Percentiles rank a stretch among this genome's conserved stretches.
Conservation (phyloP, 2,329 filamentous ascomycete species). For the Exophiala xenobiotica region DNA sequence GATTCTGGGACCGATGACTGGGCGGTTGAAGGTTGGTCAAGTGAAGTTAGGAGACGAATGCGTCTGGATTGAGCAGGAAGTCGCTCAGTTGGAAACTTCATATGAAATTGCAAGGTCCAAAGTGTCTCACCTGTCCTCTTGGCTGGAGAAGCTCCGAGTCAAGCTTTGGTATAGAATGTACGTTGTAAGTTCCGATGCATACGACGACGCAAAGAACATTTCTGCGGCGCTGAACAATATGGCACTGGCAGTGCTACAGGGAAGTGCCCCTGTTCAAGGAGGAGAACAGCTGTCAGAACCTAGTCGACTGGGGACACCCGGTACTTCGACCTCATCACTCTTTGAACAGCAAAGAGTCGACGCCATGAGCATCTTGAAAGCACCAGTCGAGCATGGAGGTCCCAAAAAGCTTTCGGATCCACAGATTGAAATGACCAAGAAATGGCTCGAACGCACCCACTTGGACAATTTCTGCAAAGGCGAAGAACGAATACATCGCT, state of each 20-base stretch:
- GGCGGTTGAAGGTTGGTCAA: constrained; percentile 66
- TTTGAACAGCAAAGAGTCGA: constrained; percentile 80
- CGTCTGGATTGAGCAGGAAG: constrained; percentile 21
- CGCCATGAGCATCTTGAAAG: constrained; percentile 82
- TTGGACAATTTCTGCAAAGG: constrained; percentile 94
- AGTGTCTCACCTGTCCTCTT: constrained; percentile 62
- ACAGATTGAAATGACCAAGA: constrained; percentile 78
- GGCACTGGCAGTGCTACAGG: constrained; percentile 55
- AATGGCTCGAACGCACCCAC: constrained; percentile 77
- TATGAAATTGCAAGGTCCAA: constrained; percentile 14
- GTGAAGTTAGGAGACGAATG: constrained; percentile 45
- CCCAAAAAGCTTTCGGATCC: constrained; percentile 96
- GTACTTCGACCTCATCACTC: constrained; percentile 56
- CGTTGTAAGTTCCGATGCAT: constrained; percentile 83
- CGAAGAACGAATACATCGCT: constrained; percentile 90
- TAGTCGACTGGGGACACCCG: constrained; percentile 43
- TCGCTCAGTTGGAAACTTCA: constrained; percentile 13
- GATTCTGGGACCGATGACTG: constrained; percentile 73
- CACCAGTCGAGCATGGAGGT: constrained; percentile 77
- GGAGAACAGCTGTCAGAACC: constrained; percentile 28
- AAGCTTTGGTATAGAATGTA: constrained; percentile 99
- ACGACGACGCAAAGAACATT: constrained; percentile 82
- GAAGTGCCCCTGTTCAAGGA: constrained; percentile 27
- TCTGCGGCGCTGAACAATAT: constrained; percentile 88
- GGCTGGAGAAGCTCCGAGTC: constrained; percentile 73